phyloP scores from a whole-genome alignment of 768 basidiomycete genomes.

The Phaeolepiota aurea region DNA sequence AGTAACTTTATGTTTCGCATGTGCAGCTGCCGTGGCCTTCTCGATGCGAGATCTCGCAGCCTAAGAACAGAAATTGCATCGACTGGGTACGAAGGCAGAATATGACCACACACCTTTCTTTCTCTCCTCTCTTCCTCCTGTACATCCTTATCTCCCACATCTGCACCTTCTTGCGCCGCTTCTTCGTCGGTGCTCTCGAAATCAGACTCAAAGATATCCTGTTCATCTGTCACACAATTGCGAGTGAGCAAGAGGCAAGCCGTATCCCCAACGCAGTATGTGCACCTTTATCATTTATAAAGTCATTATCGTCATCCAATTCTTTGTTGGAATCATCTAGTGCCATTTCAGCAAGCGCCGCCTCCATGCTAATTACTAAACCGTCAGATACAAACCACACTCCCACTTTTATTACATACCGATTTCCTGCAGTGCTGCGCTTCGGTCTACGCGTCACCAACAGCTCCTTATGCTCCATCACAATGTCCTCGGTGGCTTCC shows the following conservation, averaged over 20 bases:
- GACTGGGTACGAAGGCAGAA: conserved; percentile 1
- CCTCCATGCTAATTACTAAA: conserved; percentile 74
- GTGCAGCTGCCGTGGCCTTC: conserved; percentile 57
- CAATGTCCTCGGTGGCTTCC: not conserved
- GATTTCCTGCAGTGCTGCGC: conserved; percentile 73
- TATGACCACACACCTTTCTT: conserved; percentile 30
- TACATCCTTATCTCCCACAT: conserved; percentile 47
- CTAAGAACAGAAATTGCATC: conserved; percentile 21
- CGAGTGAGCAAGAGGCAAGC: too few relatives aligned
- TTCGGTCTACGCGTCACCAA: conserved; percentile 51
- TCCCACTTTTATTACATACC: too few relatives aligned
- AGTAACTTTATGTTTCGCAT: conserved; percentile 55
- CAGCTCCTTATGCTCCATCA: conserved; percentile 27
- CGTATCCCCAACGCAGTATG: too few relatives aligned
- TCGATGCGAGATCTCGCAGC: conserved; percentile 48
- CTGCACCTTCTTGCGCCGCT: conserved; percentile 42
- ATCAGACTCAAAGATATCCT: conserved; percentile 76
- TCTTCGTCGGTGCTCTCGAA: conserved; percentile 83
- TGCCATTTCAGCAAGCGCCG: conserved; percentile 65
- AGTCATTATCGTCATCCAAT: conserved; percentile 68
- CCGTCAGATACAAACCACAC: too few relatives aligned
- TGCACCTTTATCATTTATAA: conserved; percentile 54
- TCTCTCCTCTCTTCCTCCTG: conserved; percentile 51
- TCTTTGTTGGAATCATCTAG: conserved; percentile 49
- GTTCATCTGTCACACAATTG: conserved; percentile 73